A percentile compares a stretch with the other conserved stretches of the same genome.
These are phyloP conservation scores for Cladosporium sp. DNA, from an alignment of 2,329 filamentous ascomycete species.

Conservation along the genomic window DNA sequence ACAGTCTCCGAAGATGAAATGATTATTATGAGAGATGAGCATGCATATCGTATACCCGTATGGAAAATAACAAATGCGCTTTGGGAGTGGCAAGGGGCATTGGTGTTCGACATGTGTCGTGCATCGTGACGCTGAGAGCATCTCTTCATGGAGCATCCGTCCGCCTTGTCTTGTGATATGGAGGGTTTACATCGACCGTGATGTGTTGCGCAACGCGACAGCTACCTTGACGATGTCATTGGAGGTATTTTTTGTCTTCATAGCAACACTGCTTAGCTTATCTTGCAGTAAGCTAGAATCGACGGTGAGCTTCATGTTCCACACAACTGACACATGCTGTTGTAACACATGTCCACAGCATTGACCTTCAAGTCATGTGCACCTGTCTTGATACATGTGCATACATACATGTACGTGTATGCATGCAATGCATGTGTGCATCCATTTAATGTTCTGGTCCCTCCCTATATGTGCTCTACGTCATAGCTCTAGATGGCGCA, in stretches of 20 bases:
- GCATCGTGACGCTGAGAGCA: no score
- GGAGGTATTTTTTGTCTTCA: neutral
- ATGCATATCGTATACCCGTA: conserved; percentile 14
- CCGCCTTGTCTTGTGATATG: neutral
- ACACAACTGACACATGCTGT: neutral
- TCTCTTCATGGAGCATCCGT: neutral
- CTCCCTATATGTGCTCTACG: neutral
- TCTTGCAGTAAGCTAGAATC: neutral
- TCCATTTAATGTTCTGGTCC: neutral
- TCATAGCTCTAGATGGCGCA: neutral
- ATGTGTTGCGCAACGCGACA: no score
- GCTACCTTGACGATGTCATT: neutral
- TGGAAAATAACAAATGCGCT: conserved; percentile 1
- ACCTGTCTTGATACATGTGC: neutral
- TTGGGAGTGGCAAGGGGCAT: neutral
- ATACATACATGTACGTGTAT: neutral
- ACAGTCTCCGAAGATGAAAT: conserved; percentile 62
- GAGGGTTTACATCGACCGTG: neutral
- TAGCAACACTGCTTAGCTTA: neutral
- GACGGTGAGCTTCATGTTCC: neutral
- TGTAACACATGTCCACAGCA: neutral
- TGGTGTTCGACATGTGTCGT: neutral
- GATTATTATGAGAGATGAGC: conserved; percentile 13
- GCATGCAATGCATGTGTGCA: neutral
- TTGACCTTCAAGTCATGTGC: neutral